phyloP scores from a whole-genome alignment of 495 filamentous ascomycete species.

The Choiromyces venosus region DNA sequence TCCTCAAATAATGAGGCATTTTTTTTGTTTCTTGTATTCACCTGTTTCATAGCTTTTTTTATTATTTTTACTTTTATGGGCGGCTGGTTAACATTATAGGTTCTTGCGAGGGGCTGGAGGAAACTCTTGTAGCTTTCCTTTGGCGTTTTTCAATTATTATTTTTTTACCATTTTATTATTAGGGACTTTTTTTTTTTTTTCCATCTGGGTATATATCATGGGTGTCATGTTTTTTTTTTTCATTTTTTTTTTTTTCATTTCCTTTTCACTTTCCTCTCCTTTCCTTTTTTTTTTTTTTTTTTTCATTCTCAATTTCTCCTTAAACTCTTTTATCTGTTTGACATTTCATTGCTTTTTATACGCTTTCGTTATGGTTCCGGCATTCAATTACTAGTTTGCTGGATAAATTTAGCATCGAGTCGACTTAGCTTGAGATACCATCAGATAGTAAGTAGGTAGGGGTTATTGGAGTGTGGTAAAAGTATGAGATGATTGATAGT shows the following conservation, averaged over 20 bases:
- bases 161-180: constrained; percentile 5
- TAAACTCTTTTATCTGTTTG: neutral
- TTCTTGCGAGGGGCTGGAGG: constrained; percentile 2
- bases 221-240: constrained; percentile 7
- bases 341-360: neutral
- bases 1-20: constrained; percentile 4
- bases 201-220: neutral
- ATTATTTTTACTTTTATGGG: neutral
- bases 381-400: neutral
- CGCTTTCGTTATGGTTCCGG: neutral
- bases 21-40: neutral
- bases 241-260: neutral
- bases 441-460: neutral
- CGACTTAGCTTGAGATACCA: neutral
- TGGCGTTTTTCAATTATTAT: constrained; percentile 3
- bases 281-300: constrained; percentile 3
- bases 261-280: neutral
- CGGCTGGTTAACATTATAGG: constrained; percentile 2
- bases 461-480: neutral
- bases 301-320: neutral
- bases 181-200: constrained; percentile 1
- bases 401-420: neutral
- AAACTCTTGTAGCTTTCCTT: constrained; percentile 5
- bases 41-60: neutral
- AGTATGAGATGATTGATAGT: neutral